A percentile compares a stretch with the other conserved stretches of the same genome.
phyloP scores from a whole-genome alignment of 2,329 filamentous ascomycete species.

The Zymoseptoria passerinii region DNA sequence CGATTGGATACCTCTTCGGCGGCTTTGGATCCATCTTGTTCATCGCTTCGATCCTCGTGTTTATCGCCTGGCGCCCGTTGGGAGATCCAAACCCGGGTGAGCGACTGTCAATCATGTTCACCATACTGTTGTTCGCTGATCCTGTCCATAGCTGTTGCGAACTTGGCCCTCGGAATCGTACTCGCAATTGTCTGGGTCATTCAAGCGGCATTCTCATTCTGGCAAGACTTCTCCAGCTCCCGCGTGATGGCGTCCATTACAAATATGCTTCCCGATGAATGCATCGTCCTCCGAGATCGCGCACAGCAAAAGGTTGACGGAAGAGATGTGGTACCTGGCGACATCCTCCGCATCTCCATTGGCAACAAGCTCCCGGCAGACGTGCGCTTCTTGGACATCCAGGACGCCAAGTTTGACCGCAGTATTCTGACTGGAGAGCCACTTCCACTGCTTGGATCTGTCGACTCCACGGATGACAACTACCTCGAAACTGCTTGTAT shows the following conservation, averaged over 20 bases:
- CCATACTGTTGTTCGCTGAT: slow-evolving; percentile 1
- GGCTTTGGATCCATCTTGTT: slow-evolving; percentile 68
- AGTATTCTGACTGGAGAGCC: slow-evolving; percentile 63
- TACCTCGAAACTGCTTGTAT: slow-evolving; percentile 71
- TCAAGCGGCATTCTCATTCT: slow-evolving; percentile 50
- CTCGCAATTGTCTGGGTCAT: slow-evolving; percentile 59
- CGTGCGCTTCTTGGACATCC: slow-evolving; percentile 60
- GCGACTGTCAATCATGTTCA: not conserved
- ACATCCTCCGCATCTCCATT: slow-evolving; percentile 58
- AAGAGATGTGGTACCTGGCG: slow-evolving; percentile 60
- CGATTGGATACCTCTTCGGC: slow-evolving; percentile 65
- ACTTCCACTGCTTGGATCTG: slow-evolving; percentile 52
- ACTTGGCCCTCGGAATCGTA: slow-evolving; percentile 65
- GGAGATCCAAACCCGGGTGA: slow-evolving; percentile 42
- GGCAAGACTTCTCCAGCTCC: slow-evolving; percentile 64
- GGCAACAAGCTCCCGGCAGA: slow-evolving; percentile 70
- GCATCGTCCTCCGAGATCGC: slow-evolving; percentile 55
- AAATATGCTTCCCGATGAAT: slow-evolving; percentile 70
- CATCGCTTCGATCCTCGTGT: slow-evolving; percentile 61
- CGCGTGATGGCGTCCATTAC: slow-evolving; percentile 73
- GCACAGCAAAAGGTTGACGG: slow-evolving; percentile 30
- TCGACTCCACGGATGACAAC: slow-evolving; percentile 61
- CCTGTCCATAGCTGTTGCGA: slow-evolving; percentile 54
- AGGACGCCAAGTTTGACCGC: slow-evolving; percentile 64
- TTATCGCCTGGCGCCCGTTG: slow-evolving; percentile 68